Conservation (phyloP, 257 asterid species). For the Solanum boliviense region DNA sequence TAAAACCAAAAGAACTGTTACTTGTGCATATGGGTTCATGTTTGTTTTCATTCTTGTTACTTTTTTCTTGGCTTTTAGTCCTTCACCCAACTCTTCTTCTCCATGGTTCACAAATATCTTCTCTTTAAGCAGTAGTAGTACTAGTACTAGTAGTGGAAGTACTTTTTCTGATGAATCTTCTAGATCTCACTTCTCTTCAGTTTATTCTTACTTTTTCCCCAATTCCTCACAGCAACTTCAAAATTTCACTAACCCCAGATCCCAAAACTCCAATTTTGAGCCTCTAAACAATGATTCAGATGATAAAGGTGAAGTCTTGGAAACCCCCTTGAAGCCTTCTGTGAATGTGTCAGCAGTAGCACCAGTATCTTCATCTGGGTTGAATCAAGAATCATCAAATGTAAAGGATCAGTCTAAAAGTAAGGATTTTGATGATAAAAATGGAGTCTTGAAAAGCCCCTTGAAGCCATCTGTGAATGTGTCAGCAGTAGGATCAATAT, state of each 20-base stretch:
- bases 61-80: slow-evolving; percentile 61
- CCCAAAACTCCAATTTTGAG: slow-evolving; percentile 3
- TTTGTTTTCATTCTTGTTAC: slow-evolving; percentile 59
- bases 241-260: slow-evolving; percentile 6
- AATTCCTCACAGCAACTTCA: slow-evolving; percentile 24
- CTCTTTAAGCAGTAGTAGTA: neutral
- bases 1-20: slow-evolving; percentile 34
- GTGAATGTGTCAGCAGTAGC: slow-evolving; percentile 5
- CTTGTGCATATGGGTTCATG: slow-evolving; percentile 42
- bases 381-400: neutral
- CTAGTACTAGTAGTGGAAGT: neutral
- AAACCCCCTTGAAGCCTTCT: neutral
- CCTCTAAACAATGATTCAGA: neutral
- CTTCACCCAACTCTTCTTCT: slow-evolving; percentile 56
- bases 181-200: slow-evolving; percentile 47
- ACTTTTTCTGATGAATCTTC: slow-evolving; percentile 15
- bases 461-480: slow-evolving; percentile 5
- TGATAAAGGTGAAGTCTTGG: slow-evolving; percentile 19
- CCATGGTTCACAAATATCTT: slow-evolving; percentile 47
- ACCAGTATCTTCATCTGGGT: neutral
- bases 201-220: slow-evolving; percentile 38
- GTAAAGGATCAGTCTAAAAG: neutral
- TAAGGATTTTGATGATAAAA: neutral
- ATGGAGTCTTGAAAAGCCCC: neutral
- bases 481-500: neutral